phyloP scores from a whole-genome alignment of 2,329 filamentous ascomycete species.

The Emmonsia crescens region DNA sequence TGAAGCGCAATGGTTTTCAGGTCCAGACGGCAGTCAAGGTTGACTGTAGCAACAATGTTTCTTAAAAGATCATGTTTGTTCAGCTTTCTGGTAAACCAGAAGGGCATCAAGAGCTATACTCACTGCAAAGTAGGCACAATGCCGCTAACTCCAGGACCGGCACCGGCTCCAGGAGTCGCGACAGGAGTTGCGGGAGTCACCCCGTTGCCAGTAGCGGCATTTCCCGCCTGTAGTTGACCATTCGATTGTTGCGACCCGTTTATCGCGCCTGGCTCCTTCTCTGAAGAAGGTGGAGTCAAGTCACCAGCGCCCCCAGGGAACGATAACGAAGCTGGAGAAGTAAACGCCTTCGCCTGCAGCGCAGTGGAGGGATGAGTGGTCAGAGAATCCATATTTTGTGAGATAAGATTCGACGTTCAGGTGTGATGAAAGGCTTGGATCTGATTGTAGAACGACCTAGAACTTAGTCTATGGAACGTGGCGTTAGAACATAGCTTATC shows the following conservation, averaged over 20 bases:
- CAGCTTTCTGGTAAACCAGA: conserved; percentile 40
- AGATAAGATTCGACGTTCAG: conserved; percentile 20
- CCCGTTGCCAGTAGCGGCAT: conserved; percentile 58
- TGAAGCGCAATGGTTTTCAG: conserved; percentile 98
- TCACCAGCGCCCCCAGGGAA: conserved; percentile 79
- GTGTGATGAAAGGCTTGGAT: conserved; percentile 16
- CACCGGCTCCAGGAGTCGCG: conserved; percentile 74
- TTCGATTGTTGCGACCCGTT: conserved; percentile 32
- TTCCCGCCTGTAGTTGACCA: conserved; percentile 46
- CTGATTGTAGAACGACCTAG: not conserved
- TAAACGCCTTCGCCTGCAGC: conserved; percentile 90
- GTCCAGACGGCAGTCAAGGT: conserved; percentile 92
- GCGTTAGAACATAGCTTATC: not conserved
- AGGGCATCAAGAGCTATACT: conserved; percentile 52
- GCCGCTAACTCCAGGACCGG: conserved; percentile 73
- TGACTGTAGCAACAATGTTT: conserved; percentile 99
- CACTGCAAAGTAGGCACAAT: conserved; percentile 93
- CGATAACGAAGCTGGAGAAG: conserved; percentile 80
- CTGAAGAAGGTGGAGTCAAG: conserved; percentile 66
- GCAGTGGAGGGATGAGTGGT: conserved; percentile 87
- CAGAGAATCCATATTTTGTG: conserved; percentile 63
- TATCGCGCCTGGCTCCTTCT: conserved; percentile 47
- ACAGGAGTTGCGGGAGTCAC: conserved; percentile 84
- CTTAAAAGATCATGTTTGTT: conserved; percentile 44
- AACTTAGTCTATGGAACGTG: not conserved